Evolutionary conservation across 495 filamentous ascomycete genomes (phyloP), one percentile per base, ranked within the genome.

Genomic region (Aspergillus bridgeri): DNA sequence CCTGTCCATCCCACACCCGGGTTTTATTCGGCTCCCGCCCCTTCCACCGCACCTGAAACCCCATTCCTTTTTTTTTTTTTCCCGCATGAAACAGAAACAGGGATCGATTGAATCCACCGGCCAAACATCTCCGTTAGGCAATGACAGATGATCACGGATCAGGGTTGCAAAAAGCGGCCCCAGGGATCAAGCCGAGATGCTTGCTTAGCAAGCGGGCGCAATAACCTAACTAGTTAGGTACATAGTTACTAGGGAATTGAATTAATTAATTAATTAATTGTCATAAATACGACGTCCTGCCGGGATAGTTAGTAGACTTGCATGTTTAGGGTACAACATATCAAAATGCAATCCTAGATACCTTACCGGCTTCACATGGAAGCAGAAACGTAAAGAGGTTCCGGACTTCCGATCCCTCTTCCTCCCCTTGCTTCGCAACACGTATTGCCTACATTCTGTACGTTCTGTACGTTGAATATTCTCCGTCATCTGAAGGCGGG

Each of bases 11-110:
- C 49, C 33, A 29, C 27, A 4, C 27, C 5, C 27, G 11, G 27
- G 27, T 9, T 29, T 29, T 19, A 23, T 51, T 29, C 49, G 38
- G 38, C 7, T 42, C 49, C 49, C 21, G 42, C 42, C 24, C 33
- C 42, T 22, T 52, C 27, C 25, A n/a, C 24, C 19, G 24, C 27
- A 52, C 13, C 49, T 52, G 49, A 52, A 52, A 52, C 33, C 33
- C 33, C 33, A 38, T 38, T 38, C 33, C 49, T 52, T 38, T n/a
- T n/a, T n/a, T n/a, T n/a, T n/a, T n/a, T n/a, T n/a, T n/a, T n/a
- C n/a, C n/a, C 27, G 17, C 27, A 52, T 52, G 49, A 52, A 52
- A 52, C 49, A 52, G 49, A 52, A 52, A 52, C 49, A 52, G 27
- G 49, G 49, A 52, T 52, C 5, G 7, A 21, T 15, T 52, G 33